Evolutionary conservation across 2,329 filamentous ascomycete species (phyloP), one percentile per base, ranked within the genome.

Genomic region (Botrytis porri): DNA sequence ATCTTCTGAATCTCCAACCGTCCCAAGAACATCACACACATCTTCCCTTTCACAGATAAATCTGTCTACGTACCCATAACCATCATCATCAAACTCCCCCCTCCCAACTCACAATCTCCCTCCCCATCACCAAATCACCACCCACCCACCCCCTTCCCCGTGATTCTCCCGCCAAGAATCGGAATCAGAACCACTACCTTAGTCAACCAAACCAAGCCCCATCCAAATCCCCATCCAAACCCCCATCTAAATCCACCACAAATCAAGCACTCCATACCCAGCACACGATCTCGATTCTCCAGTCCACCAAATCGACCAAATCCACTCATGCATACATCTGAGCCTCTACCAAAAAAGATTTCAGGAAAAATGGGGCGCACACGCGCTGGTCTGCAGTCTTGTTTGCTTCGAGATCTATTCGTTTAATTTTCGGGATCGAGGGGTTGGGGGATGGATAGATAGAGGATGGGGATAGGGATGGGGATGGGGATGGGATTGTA

Each of bases 1-100:
- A 54, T 54, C 0, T 54, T 16, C 25, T 2, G 4, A n/a, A 54
- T n/a, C 25, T 3, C 0, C 2, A 16, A 54, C 6, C 7, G 0
- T 16, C 25, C 5, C 25, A 16, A 3, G 25, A n/a, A n/a, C 10
- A 54, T 8, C 12, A 54, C 9, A 16, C 5, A 3, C 4, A 16
- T 51, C 1, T 5, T n/a, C 48, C 12, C 12, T 54, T n/a, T 12
- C 10, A n/a, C 12, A 16, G 5, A 54, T 16, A 3, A n/a, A 54
- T 16, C 4, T 12, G n/a, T n/a, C 48, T 4, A 48, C 20, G 3
- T 25, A 48, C 20, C 9, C 45, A 48, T 22, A 7, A 48, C 43
- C 43, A 22, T 22, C 20, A 45, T 9, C 45, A 48, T 48, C 48
- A 51, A 14, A n/a, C 20, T 45, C 43, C 45, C 16, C 4, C 22